phyloP scores from a whole-genome alignment of 2,329 filamentous ascomycete genomes.

The Paramyrothecium sp. region DNA sequence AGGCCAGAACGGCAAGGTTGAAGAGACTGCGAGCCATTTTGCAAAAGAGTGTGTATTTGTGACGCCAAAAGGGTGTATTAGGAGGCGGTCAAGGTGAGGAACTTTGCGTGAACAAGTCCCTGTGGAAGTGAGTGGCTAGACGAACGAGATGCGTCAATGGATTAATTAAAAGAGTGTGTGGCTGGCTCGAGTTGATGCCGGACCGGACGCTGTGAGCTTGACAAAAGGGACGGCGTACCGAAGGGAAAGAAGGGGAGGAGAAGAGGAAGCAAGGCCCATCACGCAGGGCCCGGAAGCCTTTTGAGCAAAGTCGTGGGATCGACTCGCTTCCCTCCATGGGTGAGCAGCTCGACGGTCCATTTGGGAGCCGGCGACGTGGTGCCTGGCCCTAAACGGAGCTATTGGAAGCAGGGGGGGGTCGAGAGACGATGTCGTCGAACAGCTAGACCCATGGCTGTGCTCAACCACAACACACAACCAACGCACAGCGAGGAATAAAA shows the following conservation, averaged over 20 bases:
- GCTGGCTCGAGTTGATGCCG: neutral
- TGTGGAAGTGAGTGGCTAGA: neutral
- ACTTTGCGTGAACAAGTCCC: too few species aligned
- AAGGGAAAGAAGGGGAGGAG: neutral
- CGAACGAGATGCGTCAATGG: neutral
- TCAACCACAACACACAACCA: too few species aligned
- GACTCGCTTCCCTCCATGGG: neutral
- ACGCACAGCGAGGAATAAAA: too few species aligned
- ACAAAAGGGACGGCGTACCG: neutral
- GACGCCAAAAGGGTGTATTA: neutral
- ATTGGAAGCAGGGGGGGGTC: neutral
- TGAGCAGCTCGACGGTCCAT: too few species aligned
- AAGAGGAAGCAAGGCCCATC: neutral
- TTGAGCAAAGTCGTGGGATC: neutral
- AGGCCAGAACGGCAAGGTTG: constrained; percentile 1
- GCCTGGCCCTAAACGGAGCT: neutral
- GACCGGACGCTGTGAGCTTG: neutral
- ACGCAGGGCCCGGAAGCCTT: neutral
- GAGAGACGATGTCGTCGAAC: neutral
- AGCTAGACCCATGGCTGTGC: neutral
- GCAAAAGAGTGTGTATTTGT: neutral
- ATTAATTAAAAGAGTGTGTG: neutral
- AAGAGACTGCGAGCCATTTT: constrained; percentile 1
- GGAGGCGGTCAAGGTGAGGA: neutral
- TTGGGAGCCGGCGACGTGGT: too few species aligned